Percentiles rank a stretch among this genome's conserved stretches.
Evolutionary conservation across 306 rosid species (phyloP).

Genomic region (Elaeagnus macrophylla): DNA sequence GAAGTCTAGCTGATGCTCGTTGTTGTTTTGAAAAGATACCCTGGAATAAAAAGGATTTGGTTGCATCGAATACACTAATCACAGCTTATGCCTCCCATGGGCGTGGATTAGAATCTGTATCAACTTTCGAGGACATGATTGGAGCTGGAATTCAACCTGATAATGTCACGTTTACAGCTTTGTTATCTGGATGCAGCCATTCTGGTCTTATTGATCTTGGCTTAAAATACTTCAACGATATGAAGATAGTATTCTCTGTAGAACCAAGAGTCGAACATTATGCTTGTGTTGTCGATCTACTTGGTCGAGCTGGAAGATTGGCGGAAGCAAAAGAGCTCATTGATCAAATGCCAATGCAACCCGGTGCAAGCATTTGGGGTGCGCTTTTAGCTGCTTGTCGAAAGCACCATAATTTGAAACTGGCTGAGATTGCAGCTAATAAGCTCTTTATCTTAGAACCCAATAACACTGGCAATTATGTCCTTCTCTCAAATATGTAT

Average conservation of each 20-base stretch:
- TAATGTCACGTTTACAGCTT: slow-evolving; percentile 14
- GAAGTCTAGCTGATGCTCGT: slow-evolving; percentile 19
- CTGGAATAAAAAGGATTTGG: slow-evolving; percentile 1
- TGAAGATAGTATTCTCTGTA: slow-evolving; percentile 8
- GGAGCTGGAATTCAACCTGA: slow-evolving; percentile 16
- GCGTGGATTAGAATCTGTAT: slow-evolving; percentile 17
- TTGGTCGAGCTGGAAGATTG: slow-evolving; percentile 25
- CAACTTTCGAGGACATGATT: slow-evolving; percentile 22
- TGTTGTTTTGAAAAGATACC: slow-evolving; percentile 10
- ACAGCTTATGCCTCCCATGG: slow-evolving; percentile 23
- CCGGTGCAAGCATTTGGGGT: slow-evolving; percentile 25
- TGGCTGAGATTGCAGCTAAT: slow-evolving; percentile 19
- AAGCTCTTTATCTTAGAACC: slow-evolving; percentile 20
- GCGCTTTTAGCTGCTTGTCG: slow-evolving; percentile 23
- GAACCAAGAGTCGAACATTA: slow-evolving; percentile 19
- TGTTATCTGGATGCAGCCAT: slow-evolving; percentile 28
- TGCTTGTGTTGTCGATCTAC: slow-evolving; percentile 23
- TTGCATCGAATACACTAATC: slow-evolving; percentile 20
- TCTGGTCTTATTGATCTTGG: slow-evolving; percentile 21
- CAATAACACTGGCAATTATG: slow-evolving; percentile 20
- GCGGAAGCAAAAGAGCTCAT: slow-evolving; percentile 15
- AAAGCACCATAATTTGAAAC: slow-evolving; percentile 13
- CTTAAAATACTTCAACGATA: slow-evolving; percentile 8
- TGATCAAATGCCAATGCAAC: slow-evolving; percentile 10
- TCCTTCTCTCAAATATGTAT: slow-evolving; percentile 25